Percentiles rank a stretch among this genome's conserved stretches.
Conservation (phyloP, 768 basidiomycete genomes). For the Podaxis sp. region DNA sequence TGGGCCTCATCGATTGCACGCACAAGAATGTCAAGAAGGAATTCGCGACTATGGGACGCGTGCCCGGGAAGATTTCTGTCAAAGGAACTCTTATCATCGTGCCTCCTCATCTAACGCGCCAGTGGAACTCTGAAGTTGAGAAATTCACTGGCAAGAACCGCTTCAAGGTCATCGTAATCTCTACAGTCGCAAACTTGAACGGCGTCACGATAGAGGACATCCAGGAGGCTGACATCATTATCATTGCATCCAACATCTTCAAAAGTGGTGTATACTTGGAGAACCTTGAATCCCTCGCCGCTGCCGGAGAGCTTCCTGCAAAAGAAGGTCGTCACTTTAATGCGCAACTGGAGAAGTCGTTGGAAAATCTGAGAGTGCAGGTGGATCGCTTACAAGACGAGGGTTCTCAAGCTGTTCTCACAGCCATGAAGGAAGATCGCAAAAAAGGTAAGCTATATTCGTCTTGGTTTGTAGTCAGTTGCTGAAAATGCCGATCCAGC, state of each 20-base stretch:
- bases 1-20: constrained; percentile 83
- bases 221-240: constrained; percentile 79
- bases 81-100: constrained; percentile 85
- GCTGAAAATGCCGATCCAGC: constrained; percentile 18
- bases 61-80: constrained; percentile 68
- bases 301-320: constrained; percentile 65
- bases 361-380: constrained; percentile 60
- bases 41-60: constrained; percentile 47
- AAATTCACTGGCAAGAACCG: constrained; percentile 69
- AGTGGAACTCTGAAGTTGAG: constrained; percentile 84
- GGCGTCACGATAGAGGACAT: constrained; percentile 69
- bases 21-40: constrained; percentile 56
- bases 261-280: constrained; percentile 72
- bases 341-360: constrained; percentile 67
- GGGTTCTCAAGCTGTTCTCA: constrained; percentile 60
- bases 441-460: constrained; percentile 45
- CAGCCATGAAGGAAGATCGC: constrained; percentile 63
- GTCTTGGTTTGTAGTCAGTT: background rate
- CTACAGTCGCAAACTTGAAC: constrained; percentile 72
- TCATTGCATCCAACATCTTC: constrained; percentile 87
- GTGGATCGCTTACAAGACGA: constrained; percentile 66
- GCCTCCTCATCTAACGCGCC: constrained; percentile 85
- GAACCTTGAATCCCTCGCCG: constrained; percentile 73
- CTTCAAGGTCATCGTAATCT: constrained; percentile 66
- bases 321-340: constrained; percentile 89